A percentile compares a stretch with the other conserved stretches of the same genome.
Conservation (phyloP, 108 stramenopile species). For the Skeletonema menzelii region DNA sequence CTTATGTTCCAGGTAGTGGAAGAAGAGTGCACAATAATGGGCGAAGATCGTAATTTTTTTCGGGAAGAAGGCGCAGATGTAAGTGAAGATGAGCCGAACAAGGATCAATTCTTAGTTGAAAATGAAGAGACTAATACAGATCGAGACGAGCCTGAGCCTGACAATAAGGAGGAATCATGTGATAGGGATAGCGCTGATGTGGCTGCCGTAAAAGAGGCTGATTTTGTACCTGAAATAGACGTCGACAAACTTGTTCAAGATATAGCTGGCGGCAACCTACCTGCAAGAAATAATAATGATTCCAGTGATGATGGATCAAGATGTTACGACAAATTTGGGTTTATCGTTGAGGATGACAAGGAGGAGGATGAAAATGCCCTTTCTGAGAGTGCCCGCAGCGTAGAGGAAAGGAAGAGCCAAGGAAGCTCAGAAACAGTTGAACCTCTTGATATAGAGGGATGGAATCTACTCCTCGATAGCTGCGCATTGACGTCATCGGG, state of each 20-base stretch:
- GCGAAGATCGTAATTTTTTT: background rate
- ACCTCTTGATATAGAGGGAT: background rate
- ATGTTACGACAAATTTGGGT: slow-evolving; percentile 20
- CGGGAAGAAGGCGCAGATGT: background rate
- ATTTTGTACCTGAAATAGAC: background rate
- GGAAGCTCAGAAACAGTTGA: background rate
- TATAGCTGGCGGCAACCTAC: slow-evolving; percentile 1
- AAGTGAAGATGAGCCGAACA: background rate
- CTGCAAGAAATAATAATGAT: background rate
- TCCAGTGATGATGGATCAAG: background rate
- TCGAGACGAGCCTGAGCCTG: background rate
- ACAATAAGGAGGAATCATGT: background rate
- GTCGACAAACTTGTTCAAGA: background rate
- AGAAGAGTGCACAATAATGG: background rate
- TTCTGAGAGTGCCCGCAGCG: background rate
- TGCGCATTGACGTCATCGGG: slow-evolving; percentile 1
- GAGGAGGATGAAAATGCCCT: background rate
- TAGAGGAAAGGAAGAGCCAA: background rate
- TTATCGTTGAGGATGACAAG: slow-evolving; percentile 4
- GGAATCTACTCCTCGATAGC: background rate
- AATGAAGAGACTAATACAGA: background rate
- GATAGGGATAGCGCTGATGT: background rate
- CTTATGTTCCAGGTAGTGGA: background rate
- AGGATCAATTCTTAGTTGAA: background rate
- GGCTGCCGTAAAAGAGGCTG: background rate